Evolutionary conservation across 2,329 filamentous ascomycete species (phyloP).

Genomic region (Ascosphaera acerosa): DNA sequence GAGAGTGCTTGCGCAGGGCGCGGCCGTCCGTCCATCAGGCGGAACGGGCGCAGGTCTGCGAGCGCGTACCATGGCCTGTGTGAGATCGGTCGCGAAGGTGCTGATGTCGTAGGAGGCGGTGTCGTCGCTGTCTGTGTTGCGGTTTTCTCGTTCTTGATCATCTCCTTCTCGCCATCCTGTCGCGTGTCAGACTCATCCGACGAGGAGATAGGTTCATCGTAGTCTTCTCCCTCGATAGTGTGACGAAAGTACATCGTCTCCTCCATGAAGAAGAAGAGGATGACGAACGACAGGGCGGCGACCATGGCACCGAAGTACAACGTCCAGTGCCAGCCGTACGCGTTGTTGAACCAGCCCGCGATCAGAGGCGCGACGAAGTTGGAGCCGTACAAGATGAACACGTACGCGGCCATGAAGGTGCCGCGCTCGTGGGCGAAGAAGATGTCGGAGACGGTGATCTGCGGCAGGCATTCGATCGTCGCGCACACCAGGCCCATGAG

Average conservation of each 20-base stretch:
- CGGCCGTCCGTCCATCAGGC: slow-evolving; percentile 4
- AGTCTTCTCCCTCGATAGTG: slow-evolving; percentile 12
- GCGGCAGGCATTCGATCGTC: slow-evolving; percentile 25
- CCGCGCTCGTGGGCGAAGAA: slow-evolving; percentile 23
- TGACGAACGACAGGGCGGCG: slow-evolving; percentile 21
- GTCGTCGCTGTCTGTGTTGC: slow-evolving; percentile 2
- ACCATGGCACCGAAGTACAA: slow-evolving; percentile 31
- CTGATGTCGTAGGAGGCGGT: background rate
- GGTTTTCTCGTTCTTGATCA: background rate
- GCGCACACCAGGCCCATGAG: slow-evolving; percentile 24
- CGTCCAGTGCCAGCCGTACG: slow-evolving; percentile 25
- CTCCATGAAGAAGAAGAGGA: slow-evolving; percentile 33
- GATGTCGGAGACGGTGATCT: slow-evolving; percentile 21
- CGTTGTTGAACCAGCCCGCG: slow-evolving; percentile 25
- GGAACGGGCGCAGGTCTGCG: slow-evolving; percentile 9
- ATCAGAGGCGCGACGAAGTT: slow-evolving; percentile 25
- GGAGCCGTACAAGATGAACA: slow-evolving; percentile 19
- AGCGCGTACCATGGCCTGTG: background rate
- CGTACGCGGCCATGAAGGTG: slow-evolving; percentile 20
- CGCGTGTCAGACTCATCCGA: no score
- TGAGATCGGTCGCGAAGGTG: slow-evolving; percentile 4
- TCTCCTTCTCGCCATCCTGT: slow-evolving; percentile 1
- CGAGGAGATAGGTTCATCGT: background rate
- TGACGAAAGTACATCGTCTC: slow-evolving; percentile 30
- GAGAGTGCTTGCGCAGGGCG: slow-evolving; percentile 5